phyloP scores from a whole-genome alignment of 176 grass and related monocot species.

The Rhynchospora pubera region DNA sequence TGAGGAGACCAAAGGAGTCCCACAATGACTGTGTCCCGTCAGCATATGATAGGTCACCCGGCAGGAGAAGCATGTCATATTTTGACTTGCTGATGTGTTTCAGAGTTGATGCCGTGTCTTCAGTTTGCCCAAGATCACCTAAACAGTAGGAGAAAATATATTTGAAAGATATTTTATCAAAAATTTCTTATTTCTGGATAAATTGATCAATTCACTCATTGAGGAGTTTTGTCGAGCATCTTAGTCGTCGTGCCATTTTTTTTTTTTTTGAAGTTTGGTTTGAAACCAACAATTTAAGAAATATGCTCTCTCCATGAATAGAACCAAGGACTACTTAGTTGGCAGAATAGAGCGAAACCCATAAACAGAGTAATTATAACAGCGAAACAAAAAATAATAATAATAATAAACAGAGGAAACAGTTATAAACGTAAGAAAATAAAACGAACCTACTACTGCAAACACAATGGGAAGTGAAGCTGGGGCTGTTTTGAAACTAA shows the following conservation, averaged over 20 bases:
- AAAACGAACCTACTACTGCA: conserved; percentile 32
- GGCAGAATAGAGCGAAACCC: no score
- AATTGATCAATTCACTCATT: not conserved
- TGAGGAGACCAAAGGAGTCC: conserved; percentile 36
- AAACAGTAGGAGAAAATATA: not conserved
- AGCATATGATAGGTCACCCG: conserved; percentile 81
- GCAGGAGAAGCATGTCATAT: conserved; percentile 72
- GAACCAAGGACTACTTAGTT: no score
- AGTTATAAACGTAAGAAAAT: no score
- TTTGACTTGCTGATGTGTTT: conserved; percentile 6
- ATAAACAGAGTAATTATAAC: no score
- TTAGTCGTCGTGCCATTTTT: not conserved
- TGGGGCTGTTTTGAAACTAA: conserved; percentile 65
- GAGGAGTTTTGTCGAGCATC: not conserved
- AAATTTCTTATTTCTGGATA: not conserved
- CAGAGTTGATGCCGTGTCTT: conserved; percentile 27
- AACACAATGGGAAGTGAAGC: conserved; percentile 47
- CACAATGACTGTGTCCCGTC: conserved; percentile 49
- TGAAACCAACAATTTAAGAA: no score
- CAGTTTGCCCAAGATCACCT: conserved; percentile 36
- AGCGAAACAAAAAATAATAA: no score
- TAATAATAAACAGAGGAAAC: no score
- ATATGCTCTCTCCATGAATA: no score
- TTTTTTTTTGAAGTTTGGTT: no score
- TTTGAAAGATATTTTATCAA: not conserved